Base-by-base conservation (phyloP, 805 yeast genomes). In the Kuraishia molischiana region DNA sequence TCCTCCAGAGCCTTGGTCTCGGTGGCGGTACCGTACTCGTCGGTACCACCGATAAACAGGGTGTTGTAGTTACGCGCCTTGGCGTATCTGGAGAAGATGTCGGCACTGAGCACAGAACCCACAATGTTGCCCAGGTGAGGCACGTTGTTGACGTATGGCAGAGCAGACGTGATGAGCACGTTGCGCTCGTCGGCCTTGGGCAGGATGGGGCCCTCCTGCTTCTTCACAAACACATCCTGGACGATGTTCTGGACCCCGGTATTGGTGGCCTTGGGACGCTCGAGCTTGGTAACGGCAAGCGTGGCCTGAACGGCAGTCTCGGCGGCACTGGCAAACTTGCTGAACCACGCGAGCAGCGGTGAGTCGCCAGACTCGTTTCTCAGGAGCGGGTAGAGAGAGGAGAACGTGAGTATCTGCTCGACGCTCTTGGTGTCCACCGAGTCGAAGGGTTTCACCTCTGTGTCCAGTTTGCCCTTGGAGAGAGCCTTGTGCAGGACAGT, bases 11-110 rank as follows among this genome's bases (percentile, higher is more conserved):
- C 98, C 64, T 90, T 92, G 21, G 98, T 92, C 62, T 92, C 99
- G 13, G 98, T 92, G 34, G 99, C 99, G 41, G 99, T 92, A 58
- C 99, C 99, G 58, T 92, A 92, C 64, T 92, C 99, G 58, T 92
- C 99, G 29, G 98, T 92, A 64, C 99, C 99, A 62, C 98, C 87
- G 40, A 92, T 64, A 53, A 67, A 92, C 46, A 92, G 65, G 17
- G 95, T 69, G 58, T 89, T 92, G 64, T 81, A 80, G 59, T 86
- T 84, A 67, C 96, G 78, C 50, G 81, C 79, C 61, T 87, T 89
- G 57, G 84, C 76, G 61, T 85, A 92, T 55, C 97, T 78, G 39
- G 97, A 72, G 61, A 74, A 92, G 44, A 90, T 85, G 64, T 92
- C 99, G 24, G 98, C 98, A 41, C 87, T 76, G 46, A 92, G 71